Base-by-base conservation (phyloP, 176 grass and related monocot genomes). In the Carex cristatella region DNA sequence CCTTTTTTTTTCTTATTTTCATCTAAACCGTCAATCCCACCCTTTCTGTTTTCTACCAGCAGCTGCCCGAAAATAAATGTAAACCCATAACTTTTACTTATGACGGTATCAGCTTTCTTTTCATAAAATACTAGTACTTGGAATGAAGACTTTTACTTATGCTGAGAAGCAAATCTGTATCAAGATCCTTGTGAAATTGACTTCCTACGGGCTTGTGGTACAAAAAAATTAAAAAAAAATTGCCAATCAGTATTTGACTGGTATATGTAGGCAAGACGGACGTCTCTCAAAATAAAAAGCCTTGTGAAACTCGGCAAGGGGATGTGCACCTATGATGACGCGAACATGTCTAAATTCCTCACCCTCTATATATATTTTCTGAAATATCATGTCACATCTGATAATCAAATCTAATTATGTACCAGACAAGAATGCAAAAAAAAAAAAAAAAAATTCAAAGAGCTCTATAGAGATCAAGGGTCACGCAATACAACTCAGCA, bases 221-320 rank as follows among this genome's bases (percentile, higher is more conserved):
- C 6, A 44, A 44, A 44, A 44, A 44, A 42, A 42, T 3, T 0
- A 40, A 40, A 42, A 42, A 6, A 44, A 44, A 44, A 16, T 15
- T 37, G 54, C 55, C 8, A 33, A 12, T n/a, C 27, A 32, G 27
- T 44, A 61, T 61, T 12, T 62, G 16, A 61, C 1, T 60, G 4
- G 56, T 0, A 10, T 58, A 11, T 83, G 23, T 84, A 86, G 79
- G 86, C 86, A 28, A 89, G 86, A 40, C 70, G 55, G 73, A 83
- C 85, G 31, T 65, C 73, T 18, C 67, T 63, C 3, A 83, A 83
- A 14, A 40, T 33, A 90, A 61, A 90, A 82, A 69, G 83, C 86
- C 83, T 88, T 4, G 86, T 90, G 79, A 88, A 86, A 51, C 48
- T 11, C 48, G 48, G 9, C 48, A 10, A 49, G 48, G 48, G 8